Evolutionary conservation across 139 green algal genomes (phyloP), one percentile per base, ranked within the genome.

Genomic region (Chlorella sp.): DNA sequence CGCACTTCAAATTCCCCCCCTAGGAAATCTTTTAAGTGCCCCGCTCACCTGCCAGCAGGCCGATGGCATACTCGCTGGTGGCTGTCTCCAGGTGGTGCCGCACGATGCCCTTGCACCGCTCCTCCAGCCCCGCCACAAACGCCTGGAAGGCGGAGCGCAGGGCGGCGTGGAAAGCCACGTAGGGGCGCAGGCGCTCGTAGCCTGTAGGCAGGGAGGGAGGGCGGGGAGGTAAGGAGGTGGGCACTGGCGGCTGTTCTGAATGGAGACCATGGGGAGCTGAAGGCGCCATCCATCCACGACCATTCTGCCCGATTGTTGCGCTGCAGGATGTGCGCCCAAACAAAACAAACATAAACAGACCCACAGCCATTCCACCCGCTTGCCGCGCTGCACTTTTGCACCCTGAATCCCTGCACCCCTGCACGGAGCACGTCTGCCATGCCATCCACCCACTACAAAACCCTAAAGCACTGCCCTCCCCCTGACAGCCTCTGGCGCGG

Each of bases 61-160:
- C 60, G 34, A 87, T 90, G 61, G 92, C 88, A 87, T 89, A 94
- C 22, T 92, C 85, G 82, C 92, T 95, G 60, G 96, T 98, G 80
- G 96, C 94, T 4, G 94, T 91, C 42, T 96, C 93, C 64, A 99
- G 91, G 88, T 98, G 96, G 90, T 97, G 96, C 48, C 90, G 90
- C 88, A 97, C 92, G 87, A 97, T 90, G 18, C 40, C 68, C 34
- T 92, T 90, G 82, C 95, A 95, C 75, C 93, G 86, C 66, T 94
- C 92, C 88, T 98, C 96, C 36, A 98, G 93, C 22, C 89, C 83
- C 48, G 34, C 79, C 39, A 98, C 92, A 89, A 98, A 97, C 37
- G 57, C 78, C 39, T 95, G 91, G 93, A 97, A 96, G 11, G 96
- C 92, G 57, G 89, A 90, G 34, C 94, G 95, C 75, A 98, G 94